Evolutionary conservation across 192 early-diverging fungal species (phyloP).

Genomic region (Mortierella claussenii): DNA sequence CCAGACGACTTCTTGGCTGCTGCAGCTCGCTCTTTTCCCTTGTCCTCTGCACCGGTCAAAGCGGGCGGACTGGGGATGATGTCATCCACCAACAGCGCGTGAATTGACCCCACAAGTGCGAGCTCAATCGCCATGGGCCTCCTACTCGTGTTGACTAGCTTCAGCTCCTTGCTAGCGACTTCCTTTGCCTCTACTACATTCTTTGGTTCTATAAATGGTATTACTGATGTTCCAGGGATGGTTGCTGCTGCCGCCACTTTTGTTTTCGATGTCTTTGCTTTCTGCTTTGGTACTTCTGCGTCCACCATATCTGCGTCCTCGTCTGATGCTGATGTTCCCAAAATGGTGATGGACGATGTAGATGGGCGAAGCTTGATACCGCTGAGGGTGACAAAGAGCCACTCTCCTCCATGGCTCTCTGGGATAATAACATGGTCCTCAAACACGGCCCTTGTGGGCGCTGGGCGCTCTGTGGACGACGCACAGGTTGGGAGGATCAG

Average conservation of each 20-base stretch:
- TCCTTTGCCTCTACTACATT: too few relatives aligned
- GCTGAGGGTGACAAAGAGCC: constrained; percentile 25
- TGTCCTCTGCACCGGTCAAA: not conserved
- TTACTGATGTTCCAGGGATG: not conserved
- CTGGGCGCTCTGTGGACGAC: not conserved
- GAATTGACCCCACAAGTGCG: constrained; percentile 17
- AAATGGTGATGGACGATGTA: constrained; percentile 15
- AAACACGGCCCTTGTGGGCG: constrained; percentile 5
- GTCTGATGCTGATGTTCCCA: constrained; percentile 5
- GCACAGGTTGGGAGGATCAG: constrained; percentile 27
- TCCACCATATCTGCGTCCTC: constrained; percentile 8
- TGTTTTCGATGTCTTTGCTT: constrained; percentile 4
- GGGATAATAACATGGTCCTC: constrained; percentile 44
- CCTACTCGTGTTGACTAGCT: constrained; percentile 25
- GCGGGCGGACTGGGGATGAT: not conserved
- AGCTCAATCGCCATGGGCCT: constrained; percentile 23
- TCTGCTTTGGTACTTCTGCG: not conserved
- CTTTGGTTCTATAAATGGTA: too few relatives aligned
- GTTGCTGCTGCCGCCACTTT: constrained; percentile 7
- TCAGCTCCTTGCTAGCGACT: constrained; percentile 11
- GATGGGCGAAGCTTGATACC: constrained; percentile 27
- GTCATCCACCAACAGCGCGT: constrained; percentile 16
- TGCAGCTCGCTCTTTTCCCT: not conserved
- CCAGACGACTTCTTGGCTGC: not conserved
- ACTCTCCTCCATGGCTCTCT: constrained; percentile 24